A percentile compares a stretch with the other conserved stretches of the same genome.
These are phyloP conservation scores for Pezicula rhizophila DNA, from an alignment of 2,329 filamentous ascomycete genomes.

Conservation along the genomic window DNA sequence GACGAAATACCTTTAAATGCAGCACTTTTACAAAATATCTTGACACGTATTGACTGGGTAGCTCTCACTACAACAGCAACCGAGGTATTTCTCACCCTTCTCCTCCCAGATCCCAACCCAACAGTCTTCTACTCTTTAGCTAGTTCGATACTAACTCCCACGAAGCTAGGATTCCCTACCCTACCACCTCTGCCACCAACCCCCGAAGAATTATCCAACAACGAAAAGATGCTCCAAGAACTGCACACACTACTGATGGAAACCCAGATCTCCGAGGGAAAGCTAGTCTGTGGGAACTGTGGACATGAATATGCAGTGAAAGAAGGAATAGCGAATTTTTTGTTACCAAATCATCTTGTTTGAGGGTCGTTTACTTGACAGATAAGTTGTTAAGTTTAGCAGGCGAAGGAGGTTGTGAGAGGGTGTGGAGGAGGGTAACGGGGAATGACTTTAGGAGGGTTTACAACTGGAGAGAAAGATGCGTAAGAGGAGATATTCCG, in stretches of 20 bases:
- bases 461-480: too few species aligned
- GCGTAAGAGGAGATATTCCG: too few species aligned
- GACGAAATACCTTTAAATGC: constrained; percentile 77
- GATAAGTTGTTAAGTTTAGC: background rate
- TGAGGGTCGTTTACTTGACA: constrained; percentile 24
- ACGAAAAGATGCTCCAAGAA: constrained; percentile 68
- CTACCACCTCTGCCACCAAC: constrained; percentile 62
- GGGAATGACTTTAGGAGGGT: too few species aligned
- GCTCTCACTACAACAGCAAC: constrained; percentile 68
- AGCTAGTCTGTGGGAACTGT: constrained; percentile 84
- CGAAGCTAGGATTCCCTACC: constrained; percentile 70
- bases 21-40: constrained; percentile 73
- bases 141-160: constrained; percentile 5
- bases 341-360: constrained; percentile 88
- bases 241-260: constrained; percentile 79
- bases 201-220: constrained; percentile 52
- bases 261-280: constrained; percentile 84
- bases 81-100: constrained; percentile 51
- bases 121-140: background rate
- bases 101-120: background rate
- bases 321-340: constrained; percentile 94
- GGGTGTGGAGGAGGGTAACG: background rate
- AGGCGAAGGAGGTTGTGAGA: background rate
- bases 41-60: constrained; percentile 84
- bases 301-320: constrained; percentile 91